Percentiles rank a stretch among this genome's conserved stretches.
These are phyloP conservation scores for Penicilliopsis zonata DNA, from an alignment of 495 filamentous ascomycete species.

Conservation along the genomic window DNA sequence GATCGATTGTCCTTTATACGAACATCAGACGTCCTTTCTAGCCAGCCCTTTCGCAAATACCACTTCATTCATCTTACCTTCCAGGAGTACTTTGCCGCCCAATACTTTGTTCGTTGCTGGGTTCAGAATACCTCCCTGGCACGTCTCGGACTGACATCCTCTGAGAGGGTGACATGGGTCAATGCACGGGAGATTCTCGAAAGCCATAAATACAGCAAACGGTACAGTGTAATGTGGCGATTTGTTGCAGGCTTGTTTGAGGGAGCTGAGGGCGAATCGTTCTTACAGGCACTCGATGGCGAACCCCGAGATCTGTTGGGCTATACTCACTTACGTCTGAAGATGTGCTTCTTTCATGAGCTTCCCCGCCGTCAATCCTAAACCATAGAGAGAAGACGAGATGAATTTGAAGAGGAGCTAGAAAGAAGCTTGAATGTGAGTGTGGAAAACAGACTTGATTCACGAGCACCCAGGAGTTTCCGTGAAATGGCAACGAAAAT, in stretches of 20 bases:
- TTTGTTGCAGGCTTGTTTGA: constrained; percentile 30
- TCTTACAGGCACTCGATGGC: constrained; percentile 21
- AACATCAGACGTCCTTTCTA: constrained; percentile 11
- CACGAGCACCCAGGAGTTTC: no score
- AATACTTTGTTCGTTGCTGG: constrained; percentile 30
- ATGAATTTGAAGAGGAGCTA: no score
- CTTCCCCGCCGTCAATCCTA: no score
- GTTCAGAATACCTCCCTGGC: constrained; percentile 8
- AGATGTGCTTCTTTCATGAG: constrained; percentile 32
- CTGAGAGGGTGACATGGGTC: not conserved
- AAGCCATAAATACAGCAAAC: constrained; percentile 23
- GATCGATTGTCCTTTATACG: constrained; percentile 21
- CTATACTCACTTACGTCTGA: constrained; percentile 21
- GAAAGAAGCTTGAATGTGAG: no score
- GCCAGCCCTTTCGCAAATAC: constrained; percentile 15
- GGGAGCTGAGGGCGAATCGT: constrained; percentile 5
- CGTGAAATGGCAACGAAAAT: no score
- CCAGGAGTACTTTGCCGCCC: constrained; percentile 11
- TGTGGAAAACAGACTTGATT: no score
- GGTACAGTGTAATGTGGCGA: constrained; percentile 31
- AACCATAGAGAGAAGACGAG: no score
- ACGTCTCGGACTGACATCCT: constrained; percentile 5
- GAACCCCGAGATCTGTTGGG: constrained; percentile 28
- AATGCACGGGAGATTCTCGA: constrained; percentile 17
- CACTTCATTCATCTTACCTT: constrained; percentile 32